Base-by-base conservation (phyloP, 2,329 filamentous ascomycete species). In the Exophiala xenobiotica region DNA sequence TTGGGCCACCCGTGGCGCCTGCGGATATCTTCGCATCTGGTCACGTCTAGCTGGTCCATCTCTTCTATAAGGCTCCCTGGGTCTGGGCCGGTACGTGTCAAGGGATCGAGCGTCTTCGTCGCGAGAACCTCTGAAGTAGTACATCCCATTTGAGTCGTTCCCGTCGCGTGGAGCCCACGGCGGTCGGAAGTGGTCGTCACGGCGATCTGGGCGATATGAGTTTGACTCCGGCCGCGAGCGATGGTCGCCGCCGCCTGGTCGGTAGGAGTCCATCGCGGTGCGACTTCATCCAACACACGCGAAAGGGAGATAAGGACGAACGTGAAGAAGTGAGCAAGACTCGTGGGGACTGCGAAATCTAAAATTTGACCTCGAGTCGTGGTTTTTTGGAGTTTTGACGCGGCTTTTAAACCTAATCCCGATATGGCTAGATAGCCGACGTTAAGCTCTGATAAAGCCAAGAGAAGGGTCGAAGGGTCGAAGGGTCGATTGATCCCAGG, bases 81-180 rank as follows among this genome's bases (percentile, higher is more conserved):
- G 20, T 33, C 46, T 48, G 3, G 40, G 24, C 7, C 54, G 51
- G 22, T 49, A 37, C 14, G 12, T 14, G n/a, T 26, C 18, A 2
- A 42, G n/a, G 5, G 19, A 24, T 24, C 42, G 31, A 12, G 22
- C 20, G 1, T 46, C 40, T 42, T 42, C 35, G 37, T 54, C 47
- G 14, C 51, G 54, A 22, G 44, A 49, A 31, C 54, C 51, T 42
- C 53, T 46, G 18, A 57, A 57, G 23, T 54, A 42, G 23, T 57
- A 57, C 54, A 57, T 57, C 24, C 23, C 51, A 37, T 27, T 35
- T 6, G 31, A 35, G n/a, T 14, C 31, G 38, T 37, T 41, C 23
- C 38, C 16, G 14, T 38, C 18, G 18, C 27, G 24, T 3, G 51
- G 29, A 4, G 40, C 35, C 42, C 53, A 41, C n/a, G 26, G 44